A percentile compares a stretch with the other conserved stretches of the same genome.
phyloP scores from a whole-genome alignment of 2,329 filamentous ascomycete species.

The Xylariaceae sp. region DNA sequence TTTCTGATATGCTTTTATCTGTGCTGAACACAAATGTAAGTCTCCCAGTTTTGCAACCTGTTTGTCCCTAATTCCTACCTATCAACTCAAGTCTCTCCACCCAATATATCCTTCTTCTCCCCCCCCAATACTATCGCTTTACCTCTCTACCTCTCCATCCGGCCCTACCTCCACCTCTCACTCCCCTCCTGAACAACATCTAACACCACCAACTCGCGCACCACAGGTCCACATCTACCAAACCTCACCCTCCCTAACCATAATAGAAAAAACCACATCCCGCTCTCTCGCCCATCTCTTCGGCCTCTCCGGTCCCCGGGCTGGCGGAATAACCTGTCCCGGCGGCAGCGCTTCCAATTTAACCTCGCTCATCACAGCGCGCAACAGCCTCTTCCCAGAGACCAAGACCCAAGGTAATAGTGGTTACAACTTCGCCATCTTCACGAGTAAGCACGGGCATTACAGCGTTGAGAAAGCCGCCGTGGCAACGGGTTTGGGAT shows the following conservation, averaged over 20 bases:
- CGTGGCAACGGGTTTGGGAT: conserved; percentile 83
- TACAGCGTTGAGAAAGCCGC: conserved; percentile 94
- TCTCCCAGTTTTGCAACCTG: conserved; percentile 1
- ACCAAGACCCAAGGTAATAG: conserved; percentile 72
- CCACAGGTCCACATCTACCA: conserved; percentile 79
- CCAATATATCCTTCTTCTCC: too few relatives aligned
- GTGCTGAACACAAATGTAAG: conserved; percentile 84
- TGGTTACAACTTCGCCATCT: conserved; percentile 66
- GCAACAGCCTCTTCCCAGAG: conserved; percentile 77
- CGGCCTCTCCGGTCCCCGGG: conserved; percentile 64
- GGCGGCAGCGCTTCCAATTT: conserved; percentile 69
- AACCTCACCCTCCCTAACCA: conserved; percentile 81
- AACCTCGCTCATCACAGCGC: conserved; percentile 68
- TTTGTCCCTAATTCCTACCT: too few relatives aligned
- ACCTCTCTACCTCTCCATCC: conserved; percentile 1
- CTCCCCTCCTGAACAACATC: conserved; percentile 30
- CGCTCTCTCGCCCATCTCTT: conserved; percentile 70
- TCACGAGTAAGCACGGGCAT: conserved; percentile 87
- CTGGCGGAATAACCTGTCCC: conserved; percentile 58
- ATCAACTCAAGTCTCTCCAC: too few relatives aligned
- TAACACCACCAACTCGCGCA: conserved; percentile 6
- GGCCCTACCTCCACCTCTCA: conserved; percentile 5
- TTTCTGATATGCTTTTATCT: conserved; percentile 78
- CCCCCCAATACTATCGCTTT: not conserved
- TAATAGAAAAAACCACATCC: conserved; percentile 83